Evolutionary conservation across 2,329 filamentous ascomycete species (phyloP).

Genomic region (Zalaria sp.): DNA sequence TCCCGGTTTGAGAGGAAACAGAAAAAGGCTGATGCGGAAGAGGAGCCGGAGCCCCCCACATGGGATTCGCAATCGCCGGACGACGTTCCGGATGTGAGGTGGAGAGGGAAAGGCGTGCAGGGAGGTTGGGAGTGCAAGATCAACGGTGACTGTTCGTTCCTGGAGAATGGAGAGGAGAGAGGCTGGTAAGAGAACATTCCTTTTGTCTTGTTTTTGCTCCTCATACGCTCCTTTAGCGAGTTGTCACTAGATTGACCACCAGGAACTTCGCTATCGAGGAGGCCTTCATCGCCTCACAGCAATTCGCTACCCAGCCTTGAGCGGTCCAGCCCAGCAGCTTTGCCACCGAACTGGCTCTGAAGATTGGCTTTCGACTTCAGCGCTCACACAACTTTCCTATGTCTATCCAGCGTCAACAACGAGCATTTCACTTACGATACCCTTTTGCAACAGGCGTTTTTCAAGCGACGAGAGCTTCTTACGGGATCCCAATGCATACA

Average conservation of each 20-base stretch:
- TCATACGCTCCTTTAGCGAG: constrained; percentile 1
- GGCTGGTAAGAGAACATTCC: constrained; percentile 54
- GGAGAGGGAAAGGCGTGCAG: constrained; percentile 49
- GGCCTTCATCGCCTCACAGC: neutral
- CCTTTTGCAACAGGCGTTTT: constrained; percentile 31
- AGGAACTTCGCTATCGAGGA: constrained; percentile 20
- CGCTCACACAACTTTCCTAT: too few species aligned
- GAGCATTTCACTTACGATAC: neutral
- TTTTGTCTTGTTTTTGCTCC: constrained; percentile 10
- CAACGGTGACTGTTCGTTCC: constrained; percentile 76
- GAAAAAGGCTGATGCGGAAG: constrained; percentile 3
- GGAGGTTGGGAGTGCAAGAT: constrained; percentile 69
- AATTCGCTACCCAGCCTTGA: neutral
- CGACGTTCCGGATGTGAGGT: constrained; percentile 30
- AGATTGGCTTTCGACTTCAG: too few species aligned
- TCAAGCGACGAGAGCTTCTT: constrained; percentile 45
- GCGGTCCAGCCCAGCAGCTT: too few species aligned
- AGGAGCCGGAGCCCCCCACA: constrained; percentile 7
- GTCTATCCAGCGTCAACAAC: too few species aligned
- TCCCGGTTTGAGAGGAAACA: constrained; percentile 47
- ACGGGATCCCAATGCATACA: constrained; percentile 22
- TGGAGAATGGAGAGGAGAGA: constrained; percentile 67
- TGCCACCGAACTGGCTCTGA: too few species aligned
- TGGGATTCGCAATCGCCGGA: constrained; percentile 19
- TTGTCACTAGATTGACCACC: constrained; percentile 1